Percentiles rank a stretch among this genome's conserved stretches.
Conservation (phyloP, 805 yeast species). For the Saturnispora silvae region DNA sequence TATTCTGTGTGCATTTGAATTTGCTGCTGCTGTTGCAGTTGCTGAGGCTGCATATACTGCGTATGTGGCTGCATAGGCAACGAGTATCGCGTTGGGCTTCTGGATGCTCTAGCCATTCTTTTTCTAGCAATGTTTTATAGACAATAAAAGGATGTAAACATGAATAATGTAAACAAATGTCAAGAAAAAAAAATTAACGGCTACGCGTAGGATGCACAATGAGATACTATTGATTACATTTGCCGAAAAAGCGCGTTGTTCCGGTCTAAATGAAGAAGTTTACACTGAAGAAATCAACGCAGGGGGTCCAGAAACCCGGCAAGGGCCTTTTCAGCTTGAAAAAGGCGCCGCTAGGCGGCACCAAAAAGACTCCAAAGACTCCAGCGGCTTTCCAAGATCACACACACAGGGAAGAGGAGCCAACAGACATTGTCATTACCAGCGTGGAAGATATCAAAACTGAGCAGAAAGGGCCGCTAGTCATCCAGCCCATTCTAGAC, state of each 20-base stretch:
- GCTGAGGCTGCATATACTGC: background rate
- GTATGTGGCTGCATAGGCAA: background rate
- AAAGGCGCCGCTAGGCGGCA: background rate
- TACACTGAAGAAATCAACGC: background rate
- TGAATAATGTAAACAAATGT: background rate
- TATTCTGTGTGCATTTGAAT: too few relatives aligned
- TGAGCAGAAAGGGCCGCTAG: constrained; percentile 1
- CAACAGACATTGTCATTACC: constrained; percentile 25
- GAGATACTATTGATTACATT: too few relatives aligned
- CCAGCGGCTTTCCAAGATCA: background rate
- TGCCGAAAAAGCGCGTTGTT: background rate
- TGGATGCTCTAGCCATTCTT: constrained; percentile 6
- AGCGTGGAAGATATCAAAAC: constrained; percentile 17
- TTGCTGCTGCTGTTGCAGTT: background rate
- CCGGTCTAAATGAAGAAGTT: background rate
- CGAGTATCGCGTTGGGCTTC: constrained; percentile 4
- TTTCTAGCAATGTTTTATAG: constrained; percentile 1
- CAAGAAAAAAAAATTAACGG: constrained; percentile 2
- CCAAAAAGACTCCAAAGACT: background rate
- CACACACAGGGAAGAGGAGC: background rate
- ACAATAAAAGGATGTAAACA: background rate
- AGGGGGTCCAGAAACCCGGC: background rate
- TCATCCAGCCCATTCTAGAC: constrained; percentile 3
- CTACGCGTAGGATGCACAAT: too few relatives aligned
- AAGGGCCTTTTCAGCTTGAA: background rate